Evolutionary conservation across 768 basidiomycete species (phyloP).

Genomic region (Ramaria rubella): DNA sequence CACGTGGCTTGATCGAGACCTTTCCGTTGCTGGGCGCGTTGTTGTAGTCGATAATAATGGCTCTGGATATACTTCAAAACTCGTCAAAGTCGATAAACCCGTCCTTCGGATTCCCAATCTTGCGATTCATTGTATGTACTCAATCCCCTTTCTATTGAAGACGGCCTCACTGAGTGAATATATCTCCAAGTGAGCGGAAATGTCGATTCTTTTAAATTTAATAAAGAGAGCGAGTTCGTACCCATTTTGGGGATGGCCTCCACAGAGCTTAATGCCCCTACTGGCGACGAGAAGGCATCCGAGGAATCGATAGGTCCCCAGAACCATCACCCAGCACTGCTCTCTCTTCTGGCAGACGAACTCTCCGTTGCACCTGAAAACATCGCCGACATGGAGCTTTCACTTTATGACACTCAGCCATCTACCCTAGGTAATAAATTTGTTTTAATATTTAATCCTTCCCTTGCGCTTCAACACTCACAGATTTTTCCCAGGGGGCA

Average conservation of each 20-base stretch:
- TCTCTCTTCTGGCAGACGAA: slow-evolving; percentile 68
- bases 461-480: neutral
- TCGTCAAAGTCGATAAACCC: slow-evolving; percentile 79
- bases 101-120: slow-evolving; percentile 87
- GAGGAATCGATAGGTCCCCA: slow-evolving; percentile 55
- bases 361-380: slow-evolving; percentile 68
- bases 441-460: no score
- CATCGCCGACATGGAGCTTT: slow-evolving; percentile 96
- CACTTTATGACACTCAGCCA: slow-evolving; percentile 22
- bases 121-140: slow-evolving; percentile 69
- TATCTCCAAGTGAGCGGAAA: slow-evolving; percentile 55
- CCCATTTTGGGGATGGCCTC: slow-evolving; percentile 80
- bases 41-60: slow-evolving; percentile 54
- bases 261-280: slow-evolving; percentile 45
- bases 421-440: neutral
- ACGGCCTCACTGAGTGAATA: neutral
- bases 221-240: slow-evolving; percentile 83
- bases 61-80: slow-evolving; percentile 52
- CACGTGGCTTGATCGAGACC: slow-evolving; percentile 90
- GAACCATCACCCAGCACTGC: slow-evolving; percentile 75
- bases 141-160: neutral
- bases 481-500: slow-evolving; percentile 66
- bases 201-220: slow-evolving; percentile 71
- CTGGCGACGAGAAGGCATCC: slow-evolving; percentile 14
- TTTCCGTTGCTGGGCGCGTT: slow-evolving; percentile 85